Conservation (phyloP, 2,329 filamentous ascomycete genomes). For the Fusarium brachygibbosum region DNA sequence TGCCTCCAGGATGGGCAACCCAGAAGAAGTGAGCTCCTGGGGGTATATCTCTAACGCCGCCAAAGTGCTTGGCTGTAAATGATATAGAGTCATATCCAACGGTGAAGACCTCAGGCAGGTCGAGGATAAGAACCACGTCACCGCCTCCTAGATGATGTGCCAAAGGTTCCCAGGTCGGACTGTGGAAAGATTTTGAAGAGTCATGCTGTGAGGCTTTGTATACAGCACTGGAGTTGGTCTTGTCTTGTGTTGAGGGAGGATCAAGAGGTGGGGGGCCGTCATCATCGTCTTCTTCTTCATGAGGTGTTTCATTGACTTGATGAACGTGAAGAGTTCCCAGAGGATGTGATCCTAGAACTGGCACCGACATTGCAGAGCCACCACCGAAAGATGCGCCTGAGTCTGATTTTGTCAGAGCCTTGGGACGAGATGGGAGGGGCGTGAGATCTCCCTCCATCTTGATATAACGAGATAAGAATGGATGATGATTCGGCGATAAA, state of each 20-base stretch:
- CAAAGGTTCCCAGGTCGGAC: conserved; percentile 28
- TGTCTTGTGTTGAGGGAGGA: conserved; percentile 23
- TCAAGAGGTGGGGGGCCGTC: conserved; percentile 52
- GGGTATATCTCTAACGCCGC: conserved; percentile 68
- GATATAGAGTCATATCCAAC: conserved; percentile 68
- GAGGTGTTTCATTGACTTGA: conserved; percentile 39
- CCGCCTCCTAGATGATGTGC: conserved; percentile 56
- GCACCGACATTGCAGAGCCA: conserved; percentile 54
- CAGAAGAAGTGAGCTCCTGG: conserved; percentile 71
- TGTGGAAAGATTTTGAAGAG: conserved; percentile 15
- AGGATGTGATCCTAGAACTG: conserved; percentile 57
- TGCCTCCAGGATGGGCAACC: conserved; percentile 63
- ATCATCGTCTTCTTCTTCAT: conserved; percentile 44
- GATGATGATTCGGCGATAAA: not conserved
- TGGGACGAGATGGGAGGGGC: conserved; percentile 36
- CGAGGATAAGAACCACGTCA: conserved; percentile 67
- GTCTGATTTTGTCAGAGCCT: conserved; percentile 54
- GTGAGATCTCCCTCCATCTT: conserved; percentile 46
- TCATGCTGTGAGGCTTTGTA: conserved; percentile 4
- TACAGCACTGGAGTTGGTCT: not conserved
- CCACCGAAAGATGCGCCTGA: conserved; percentile 48
- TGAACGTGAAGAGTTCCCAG: conserved; percentile 60
- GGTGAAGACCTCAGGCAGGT: conserved; percentile 64
- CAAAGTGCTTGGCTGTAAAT: conserved; percentile 63
- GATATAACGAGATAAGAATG: not conserved